Conservation (phyloP, 805 yeast species). For the Lachancea lanzarotensis region DNA sequence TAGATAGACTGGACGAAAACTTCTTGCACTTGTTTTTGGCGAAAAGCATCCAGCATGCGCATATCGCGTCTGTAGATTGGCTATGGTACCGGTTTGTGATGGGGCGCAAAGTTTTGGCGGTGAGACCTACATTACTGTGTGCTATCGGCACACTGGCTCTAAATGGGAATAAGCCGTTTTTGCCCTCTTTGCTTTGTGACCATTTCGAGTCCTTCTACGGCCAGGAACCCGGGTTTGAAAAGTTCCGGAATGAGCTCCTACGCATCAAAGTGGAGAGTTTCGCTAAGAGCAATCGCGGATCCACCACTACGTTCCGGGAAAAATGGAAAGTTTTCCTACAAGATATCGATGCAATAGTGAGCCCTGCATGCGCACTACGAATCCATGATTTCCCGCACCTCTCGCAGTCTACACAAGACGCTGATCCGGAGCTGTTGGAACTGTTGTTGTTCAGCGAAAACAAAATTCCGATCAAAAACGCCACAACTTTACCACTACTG, state of each 20-base stretch:
- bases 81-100: constrained; percentile 28
- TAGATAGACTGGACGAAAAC: constrained; percentile 19
- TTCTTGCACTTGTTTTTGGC: constrained; percentile 21
- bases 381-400: constrained; percentile 27
- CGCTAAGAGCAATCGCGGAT: constrained; percentile 19
- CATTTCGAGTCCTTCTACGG: constrained; percentile 17
- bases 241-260: constrained; percentile 18
- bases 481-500: constrained; percentile 19
- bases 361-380: constrained; percentile 6
- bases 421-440: constrained; percentile 9
- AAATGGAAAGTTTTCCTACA: constrained; percentile 31
- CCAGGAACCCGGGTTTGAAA: constrained; percentile 4
- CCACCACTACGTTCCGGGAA: constrained; percentile 18
- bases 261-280: constrained; percentile 26
- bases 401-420: constrained; percentile 12
- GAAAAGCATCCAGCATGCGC: constrained; percentile 25
- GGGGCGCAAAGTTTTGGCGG: constrained; percentile 14
- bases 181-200: constrained; percentile 19
- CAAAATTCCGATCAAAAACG: constrained; percentile 16
- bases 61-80: constrained; percentile 20
- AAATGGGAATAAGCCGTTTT: constrained; percentile 17
- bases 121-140: constrained; percentile 21
- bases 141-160: constrained; percentile 24
- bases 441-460: constrained; percentile 17
- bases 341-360: constrained; percentile 23